These are phyloP conservation scores for Kwoniella dendrophila DNA, from an alignment of 768 basidiomycete species.

Conservation along the genomic window DNA sequence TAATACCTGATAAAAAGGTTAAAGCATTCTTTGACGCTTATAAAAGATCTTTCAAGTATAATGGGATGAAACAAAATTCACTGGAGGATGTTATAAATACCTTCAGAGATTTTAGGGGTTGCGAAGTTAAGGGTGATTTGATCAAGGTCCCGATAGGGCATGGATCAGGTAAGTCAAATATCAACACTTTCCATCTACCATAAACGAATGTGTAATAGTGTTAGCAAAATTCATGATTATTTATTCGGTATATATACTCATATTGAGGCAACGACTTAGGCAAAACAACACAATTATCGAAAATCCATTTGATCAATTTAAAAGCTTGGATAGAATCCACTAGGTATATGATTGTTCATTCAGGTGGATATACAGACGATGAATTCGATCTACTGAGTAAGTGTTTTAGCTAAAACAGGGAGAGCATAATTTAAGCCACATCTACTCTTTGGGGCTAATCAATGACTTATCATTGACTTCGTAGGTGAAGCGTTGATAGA, in stretches of 20 bases:
- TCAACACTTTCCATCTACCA: neutral
- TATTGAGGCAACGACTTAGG: too few species aligned
- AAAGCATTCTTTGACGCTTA: slow-evolving; percentile 4
- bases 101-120: neutral
- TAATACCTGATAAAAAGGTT: too few species aligned
- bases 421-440: too few species aligned
- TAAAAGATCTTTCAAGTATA: neutral
- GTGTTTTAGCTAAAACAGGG: neutral
- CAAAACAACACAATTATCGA: neutral
- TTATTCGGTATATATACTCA: too few species aligned
- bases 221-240: too few species aligned
- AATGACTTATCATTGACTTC: too few species aligned
- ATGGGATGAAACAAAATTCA: neutral
- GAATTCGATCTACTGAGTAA: slow-evolving; percentile 7
- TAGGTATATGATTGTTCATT: neutral
- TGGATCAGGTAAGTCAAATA: neutral
- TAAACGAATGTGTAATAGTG: too few species aligned
- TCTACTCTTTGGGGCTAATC: too few species aligned
- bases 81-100: neutral
- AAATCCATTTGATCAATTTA: slow-evolving; percentile 2
- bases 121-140: slow-evolving; percentile 11
- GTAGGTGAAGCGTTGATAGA: neutral
- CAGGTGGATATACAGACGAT: neutral
- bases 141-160: slow-evolving; percentile 7
- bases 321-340: slow-evolving; percentile 8